Evolutionary conservation across 768 basidiomycete species (phyloP).

Genomic region (Lactifluus hygrophoroides): DNA sequence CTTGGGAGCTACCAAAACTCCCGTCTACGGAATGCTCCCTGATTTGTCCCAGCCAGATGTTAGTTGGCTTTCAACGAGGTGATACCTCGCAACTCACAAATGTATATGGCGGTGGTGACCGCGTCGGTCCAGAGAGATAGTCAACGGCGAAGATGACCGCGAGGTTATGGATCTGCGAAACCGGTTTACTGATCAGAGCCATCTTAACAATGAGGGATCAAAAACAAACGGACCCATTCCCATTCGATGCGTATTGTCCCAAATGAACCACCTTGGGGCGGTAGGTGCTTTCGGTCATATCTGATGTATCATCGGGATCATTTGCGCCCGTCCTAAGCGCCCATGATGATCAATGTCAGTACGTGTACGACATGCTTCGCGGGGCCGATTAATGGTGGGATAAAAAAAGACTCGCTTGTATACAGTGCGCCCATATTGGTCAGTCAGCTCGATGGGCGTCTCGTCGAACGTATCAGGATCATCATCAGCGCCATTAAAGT

Average conservation of each 20-base stretch:
- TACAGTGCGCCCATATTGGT: constrained; percentile 13
- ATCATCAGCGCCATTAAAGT: constrained; percentile 7
- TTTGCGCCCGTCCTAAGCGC: constrained; percentile 12
- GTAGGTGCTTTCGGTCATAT: constrained; percentile 4
- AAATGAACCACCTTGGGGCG: constrained; percentile 20
- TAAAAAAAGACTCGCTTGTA: constrained; percentile 9
- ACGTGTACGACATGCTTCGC: background rate
- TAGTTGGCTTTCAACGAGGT: background rate
- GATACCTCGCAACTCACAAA: background rate
- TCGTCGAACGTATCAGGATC: constrained; percentile 12
- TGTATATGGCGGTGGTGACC: constrained; percentile 12
- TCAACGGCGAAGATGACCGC: constrained; percentile 10
- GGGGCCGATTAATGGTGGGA: background rate
- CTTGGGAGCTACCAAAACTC: constrained; percentile 9
- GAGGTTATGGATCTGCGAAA: background rate
- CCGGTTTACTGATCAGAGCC: background rate
- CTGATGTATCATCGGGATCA: constrained; percentile 9
- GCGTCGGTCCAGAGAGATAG: constrained; percentile 16
- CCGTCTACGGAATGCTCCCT: constrained; percentile 14
- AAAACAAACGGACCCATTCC: constrained; percentile 12
- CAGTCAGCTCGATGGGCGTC: constrained; percentile 17
- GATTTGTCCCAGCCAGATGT: background rate
- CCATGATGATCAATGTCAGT: background rate
- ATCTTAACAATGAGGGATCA: background rate
- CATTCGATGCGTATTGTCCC: constrained; percentile 9